phyloP scores from a whole-genome alignment of 345 rosid genomes.

The Arabidopsis suecica region DNA sequence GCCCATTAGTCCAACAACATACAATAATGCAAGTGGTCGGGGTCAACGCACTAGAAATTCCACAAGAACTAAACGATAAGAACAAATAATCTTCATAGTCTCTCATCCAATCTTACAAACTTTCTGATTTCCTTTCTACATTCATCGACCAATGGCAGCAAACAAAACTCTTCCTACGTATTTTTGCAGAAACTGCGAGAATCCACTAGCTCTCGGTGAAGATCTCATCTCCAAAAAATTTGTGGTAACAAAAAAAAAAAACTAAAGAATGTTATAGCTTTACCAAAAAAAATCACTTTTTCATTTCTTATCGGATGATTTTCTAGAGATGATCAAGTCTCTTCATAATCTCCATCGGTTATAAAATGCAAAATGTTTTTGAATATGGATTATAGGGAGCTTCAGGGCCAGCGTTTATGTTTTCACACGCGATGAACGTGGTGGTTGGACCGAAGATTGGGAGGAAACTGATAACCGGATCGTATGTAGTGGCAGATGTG shows the following conservation, averaged over 20 bases:
- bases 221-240: slow-evolving; percentile 75
- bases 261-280: background rate
- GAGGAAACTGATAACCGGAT: slow-evolving; percentile 69
- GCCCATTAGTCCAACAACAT: background rate
- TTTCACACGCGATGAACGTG: slow-evolving; percentile 78
- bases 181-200: slow-evolving; percentile 75
- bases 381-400: slow-evolving; percentile 54
- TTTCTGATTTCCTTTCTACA: background rate
- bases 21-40: slow-evolving; percentile 1
- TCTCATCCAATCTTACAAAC: slow-evolving; percentile 10
- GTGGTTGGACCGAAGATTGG: slow-evolving; percentile 73
- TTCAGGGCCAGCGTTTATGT: slow-evolving; percentile 78
- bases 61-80: slow-evolving; percentile 21
- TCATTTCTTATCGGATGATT: background rate
- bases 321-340: background rate
- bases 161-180: slow-evolving; percentile 47
- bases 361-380: background rate
- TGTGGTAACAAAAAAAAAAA: slow-evolving; percentile 11
- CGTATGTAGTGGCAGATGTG: slow-evolving; percentile 81
- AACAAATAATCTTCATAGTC: background rate
- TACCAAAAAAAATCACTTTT: background rate
- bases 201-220: slow-evolving; percentile 75
- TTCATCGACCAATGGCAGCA: slow-evolving; percentile 37
- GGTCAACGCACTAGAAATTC: slow-evolving; percentile 23
- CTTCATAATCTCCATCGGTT: background rate